Percentiles rank a stretch among this genome's conserved stretches.
These are phyloP conservation scores for Ilex asprella DNA, from an alignment of 257 asterid genomes.

Conservation along the genomic window DNA sequence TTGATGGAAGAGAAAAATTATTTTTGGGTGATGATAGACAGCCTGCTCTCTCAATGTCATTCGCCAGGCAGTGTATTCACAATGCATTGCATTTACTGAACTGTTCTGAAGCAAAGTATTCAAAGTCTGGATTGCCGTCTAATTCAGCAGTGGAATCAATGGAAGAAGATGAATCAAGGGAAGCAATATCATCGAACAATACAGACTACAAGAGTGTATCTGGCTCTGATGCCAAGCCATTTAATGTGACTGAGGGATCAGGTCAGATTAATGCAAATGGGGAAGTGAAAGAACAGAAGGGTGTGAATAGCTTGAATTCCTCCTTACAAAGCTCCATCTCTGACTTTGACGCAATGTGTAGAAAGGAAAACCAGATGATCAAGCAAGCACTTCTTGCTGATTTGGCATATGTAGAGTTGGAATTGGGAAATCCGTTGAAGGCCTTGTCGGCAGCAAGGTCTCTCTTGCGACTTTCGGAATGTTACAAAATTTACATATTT, in stretches of 20 bases:
- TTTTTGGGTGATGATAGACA: slow-evolving; percentile 28
- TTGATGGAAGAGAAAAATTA: slow-evolving; percentile 26
- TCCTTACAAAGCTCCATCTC: slow-evolving; percentile 37
- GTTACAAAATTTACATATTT: slow-evolving; percentile 47
- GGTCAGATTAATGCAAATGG: slow-evolving; percentile 48
- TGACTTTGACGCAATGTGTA: slow-evolving; percentile 41
- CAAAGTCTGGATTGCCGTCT: slow-evolving; percentile 23
- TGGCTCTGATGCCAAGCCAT: slow-evolving; percentile 37
- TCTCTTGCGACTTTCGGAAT: slow-evolving; percentile 44
- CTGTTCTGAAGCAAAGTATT: slow-evolving; percentile 31
- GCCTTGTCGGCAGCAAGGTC: slow-evolving; percentile 57
- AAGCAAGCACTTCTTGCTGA: slow-evolving; percentile 67
- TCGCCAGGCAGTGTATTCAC: slow-evolving; percentile 66
- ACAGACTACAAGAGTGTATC: slow-evolving; percentile 25
- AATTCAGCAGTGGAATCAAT: slow-evolving; percentile 20
- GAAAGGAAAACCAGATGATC: slow-evolving; percentile 55
- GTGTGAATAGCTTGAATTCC: slow-evolving; percentile 40
- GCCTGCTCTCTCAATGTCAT: slow-evolving; percentile 44
- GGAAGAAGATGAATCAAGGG: slow-evolving; percentile 46
- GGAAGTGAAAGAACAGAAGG: slow-evolving; percentile 63
- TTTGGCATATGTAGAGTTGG: slow-evolving; percentile 73
- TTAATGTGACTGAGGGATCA: slow-evolving; percentile 21
- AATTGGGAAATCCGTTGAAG: slow-evolving; percentile 54
- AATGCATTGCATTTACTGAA: slow-evolving; percentile 65
- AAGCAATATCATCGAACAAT: slow-evolving; percentile 21